Conservation (phyloP, 345 rosid genomes). For the Mallotus nudiflorus region DNA sequence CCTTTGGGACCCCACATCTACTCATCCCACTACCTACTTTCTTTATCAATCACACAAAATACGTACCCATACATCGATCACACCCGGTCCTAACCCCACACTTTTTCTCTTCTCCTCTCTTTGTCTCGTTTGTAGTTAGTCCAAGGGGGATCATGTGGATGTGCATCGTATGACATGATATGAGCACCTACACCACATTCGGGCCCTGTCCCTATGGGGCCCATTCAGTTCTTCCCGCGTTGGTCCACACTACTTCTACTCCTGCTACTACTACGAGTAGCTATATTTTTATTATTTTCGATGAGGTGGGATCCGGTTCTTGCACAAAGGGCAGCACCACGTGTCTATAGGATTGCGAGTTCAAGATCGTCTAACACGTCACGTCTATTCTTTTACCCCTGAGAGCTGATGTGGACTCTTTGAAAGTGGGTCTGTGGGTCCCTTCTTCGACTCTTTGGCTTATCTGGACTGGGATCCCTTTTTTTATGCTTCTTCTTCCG, state of each 20-base stretch:
- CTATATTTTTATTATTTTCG: no score
- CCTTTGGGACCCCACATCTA: neutral
- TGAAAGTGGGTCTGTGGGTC: constrained; percentile 13
- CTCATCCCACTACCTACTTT: constrained; percentile 7
- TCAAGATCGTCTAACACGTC: constrained; percentile 14
- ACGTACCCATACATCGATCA: neutral
- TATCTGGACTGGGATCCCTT: neutral
- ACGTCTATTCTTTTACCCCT: constrained; percentile 7
- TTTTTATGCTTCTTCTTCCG: no score
- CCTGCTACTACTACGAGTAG: neutral
- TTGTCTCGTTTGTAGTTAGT: neutral
- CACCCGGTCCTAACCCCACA: neutral
- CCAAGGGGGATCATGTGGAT: neutral
- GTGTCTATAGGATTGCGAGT: constrained; percentile 11
- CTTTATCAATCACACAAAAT: neutral
- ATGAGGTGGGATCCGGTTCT: neutral
- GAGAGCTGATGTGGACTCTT: constrained; percentile 9
- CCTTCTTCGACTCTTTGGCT: constrained; percentile 3
- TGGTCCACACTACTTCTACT: neutral
- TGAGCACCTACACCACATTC: neutral
- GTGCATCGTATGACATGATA: neutral
- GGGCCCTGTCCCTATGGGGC: neutral
- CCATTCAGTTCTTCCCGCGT: neutral
- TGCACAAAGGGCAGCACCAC: constrained; percentile 18
- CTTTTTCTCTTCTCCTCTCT: neutral